Base-by-base conservation (phyloP, 176 grass and related monocot genomes). In the Thalia dealbata region DNA sequence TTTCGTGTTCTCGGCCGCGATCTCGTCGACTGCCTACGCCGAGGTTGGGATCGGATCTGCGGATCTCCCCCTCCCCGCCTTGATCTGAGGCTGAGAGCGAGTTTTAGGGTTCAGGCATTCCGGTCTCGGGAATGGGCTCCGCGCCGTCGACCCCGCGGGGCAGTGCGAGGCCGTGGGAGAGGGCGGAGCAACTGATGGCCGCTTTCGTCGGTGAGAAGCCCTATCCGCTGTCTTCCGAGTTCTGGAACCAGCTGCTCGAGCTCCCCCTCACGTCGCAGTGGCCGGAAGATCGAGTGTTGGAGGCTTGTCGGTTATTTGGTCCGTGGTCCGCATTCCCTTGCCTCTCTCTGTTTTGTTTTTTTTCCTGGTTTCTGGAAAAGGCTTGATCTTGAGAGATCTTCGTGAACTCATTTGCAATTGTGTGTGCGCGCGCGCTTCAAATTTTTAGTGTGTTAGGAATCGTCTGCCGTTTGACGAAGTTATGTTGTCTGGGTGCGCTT, bases 191-290 rank as follows among this genome's bases (percentile, higher is more conserved):
- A 69, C 84, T 93, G 85, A 89, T 99, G 76, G 78, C 85, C 1
- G 83, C 85, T 46, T 89, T 99, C 71, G 95, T 99, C 71, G 95
- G 95, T 30, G 75, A 38, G 27, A 81, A 43, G 79, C 69, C 95
- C 23, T 90, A 91, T 83, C 87, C 90, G 50, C 59, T 91, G 82
- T 86, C 87, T 62, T 93, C 90, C 46, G 95, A 93, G 81, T 93
- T 99, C 87, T 99, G 95, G 95, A 83, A 66, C 67, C 83, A 91
- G 79, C 90, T 93, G 75, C 90, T 99, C 32, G 83, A 93, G 84
- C 83, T 99, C 74, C 95, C 95, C 46, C 87, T 99, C 74, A 84
- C 90, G 62, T 85, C 80, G 70, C 87, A 91, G 78, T 99, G 95
- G 90, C 95, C 95, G 56, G 85, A 88, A 38, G 80, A 93, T 46